Evolutionary conservation across 2,329 filamentous ascomycete species (phyloP).

Genomic region (Colletotrichum gigasporum): DNA sequence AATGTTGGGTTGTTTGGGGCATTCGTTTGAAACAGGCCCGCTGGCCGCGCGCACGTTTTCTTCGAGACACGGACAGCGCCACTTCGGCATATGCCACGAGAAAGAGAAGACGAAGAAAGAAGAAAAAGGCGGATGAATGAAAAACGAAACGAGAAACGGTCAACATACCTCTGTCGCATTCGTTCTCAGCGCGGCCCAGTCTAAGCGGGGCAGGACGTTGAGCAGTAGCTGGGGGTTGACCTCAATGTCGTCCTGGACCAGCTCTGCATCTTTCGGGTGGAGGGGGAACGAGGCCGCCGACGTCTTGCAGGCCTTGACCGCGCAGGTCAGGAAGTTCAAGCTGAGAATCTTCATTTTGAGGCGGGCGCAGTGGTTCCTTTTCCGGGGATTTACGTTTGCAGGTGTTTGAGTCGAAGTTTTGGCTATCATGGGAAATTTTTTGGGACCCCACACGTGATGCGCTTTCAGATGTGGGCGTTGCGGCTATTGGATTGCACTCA

Average conservation of each 20-base stretch:
- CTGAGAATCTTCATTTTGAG: slow-evolving; percentile 90
- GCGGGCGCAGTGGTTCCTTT: background rate
- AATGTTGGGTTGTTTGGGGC: no score
- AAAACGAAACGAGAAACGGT: background rate
- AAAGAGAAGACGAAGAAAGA: background rate
- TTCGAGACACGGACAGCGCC: no score
- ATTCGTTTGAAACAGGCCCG: no score
- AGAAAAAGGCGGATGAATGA: background rate
- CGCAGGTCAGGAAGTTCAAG: slow-evolving; percentile 96
- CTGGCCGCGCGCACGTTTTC: no score
- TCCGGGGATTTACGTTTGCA: background rate
- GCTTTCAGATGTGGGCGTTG: slow-evolving; percentile 19
- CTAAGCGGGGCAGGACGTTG: slow-evolving; percentile 87
- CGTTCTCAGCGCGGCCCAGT: slow-evolving; percentile 83
- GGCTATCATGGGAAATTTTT: slow-evolving; percentile 24
- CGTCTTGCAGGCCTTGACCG: slow-evolving; percentile 92
- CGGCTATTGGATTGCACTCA: slow-evolving; percentile 11
- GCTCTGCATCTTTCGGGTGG: slow-evolving; percentile 90
- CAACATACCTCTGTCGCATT: slow-evolving; percentile 80
- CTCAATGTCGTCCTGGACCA: slow-evolving; percentile 85
- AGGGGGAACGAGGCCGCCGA: slow-evolving; percentile 84
- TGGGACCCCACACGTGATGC: slow-evolving; percentile 32
- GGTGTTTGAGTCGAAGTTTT: slow-evolving; percentile 24
- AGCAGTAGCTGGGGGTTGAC: slow-evolving; percentile 82
- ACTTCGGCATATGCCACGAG: no score